These are phyloP conservation scores for Russula olivacea DNA, from an alignment of 768 basidiomycete species.

Conservation along the genomic window DNA sequence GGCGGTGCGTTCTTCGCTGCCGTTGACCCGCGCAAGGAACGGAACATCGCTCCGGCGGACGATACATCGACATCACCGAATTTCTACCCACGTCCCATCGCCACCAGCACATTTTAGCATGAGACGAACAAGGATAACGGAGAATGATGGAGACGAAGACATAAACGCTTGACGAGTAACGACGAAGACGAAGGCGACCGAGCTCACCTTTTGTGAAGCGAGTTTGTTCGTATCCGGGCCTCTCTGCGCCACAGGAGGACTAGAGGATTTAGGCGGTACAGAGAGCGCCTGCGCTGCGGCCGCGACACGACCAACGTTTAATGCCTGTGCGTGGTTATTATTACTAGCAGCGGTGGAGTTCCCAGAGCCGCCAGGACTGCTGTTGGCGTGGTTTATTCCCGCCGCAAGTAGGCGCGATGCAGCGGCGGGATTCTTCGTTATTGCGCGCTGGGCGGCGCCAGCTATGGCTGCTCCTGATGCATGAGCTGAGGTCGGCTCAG, in stretches of 20 bases:
- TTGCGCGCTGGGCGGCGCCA: constrained; percentile 30
- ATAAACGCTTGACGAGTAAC: too few species aligned
- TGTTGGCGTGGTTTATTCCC: constrained; percentile 10
- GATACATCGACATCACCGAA: constrained; percentile 56
- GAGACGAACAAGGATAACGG: neutral
- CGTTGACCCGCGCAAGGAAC: constrained; percentile 43
- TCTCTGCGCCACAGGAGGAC: neutral
- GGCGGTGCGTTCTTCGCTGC: constrained; percentile 37
- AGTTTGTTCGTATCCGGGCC: neutral
- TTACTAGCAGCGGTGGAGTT: neutral
- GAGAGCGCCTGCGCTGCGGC: constrained; percentile 19
- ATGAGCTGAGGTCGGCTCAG: neutral
- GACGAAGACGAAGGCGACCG: neutral
- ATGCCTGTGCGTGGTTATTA: neutral
- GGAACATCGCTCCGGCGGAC: constrained; percentile 41
- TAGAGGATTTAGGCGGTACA: neutral
- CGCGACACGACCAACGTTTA: constrained; percentile 4
- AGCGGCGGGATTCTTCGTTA: constrained; percentile 20
- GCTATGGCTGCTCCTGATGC: neutral
- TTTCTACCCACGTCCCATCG: constrained; percentile 37
- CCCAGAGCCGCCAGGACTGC: neutral
- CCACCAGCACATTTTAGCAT: too few species aligned
- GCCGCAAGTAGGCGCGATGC: constrained; percentile 7
- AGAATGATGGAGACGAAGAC: neutral
- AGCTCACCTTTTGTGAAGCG: constrained; percentile 14